phyloP scores from a whole-genome alignment of 2,329 filamentous ascomycete genomes.

The Dactylellina haptotyla region DNA sequence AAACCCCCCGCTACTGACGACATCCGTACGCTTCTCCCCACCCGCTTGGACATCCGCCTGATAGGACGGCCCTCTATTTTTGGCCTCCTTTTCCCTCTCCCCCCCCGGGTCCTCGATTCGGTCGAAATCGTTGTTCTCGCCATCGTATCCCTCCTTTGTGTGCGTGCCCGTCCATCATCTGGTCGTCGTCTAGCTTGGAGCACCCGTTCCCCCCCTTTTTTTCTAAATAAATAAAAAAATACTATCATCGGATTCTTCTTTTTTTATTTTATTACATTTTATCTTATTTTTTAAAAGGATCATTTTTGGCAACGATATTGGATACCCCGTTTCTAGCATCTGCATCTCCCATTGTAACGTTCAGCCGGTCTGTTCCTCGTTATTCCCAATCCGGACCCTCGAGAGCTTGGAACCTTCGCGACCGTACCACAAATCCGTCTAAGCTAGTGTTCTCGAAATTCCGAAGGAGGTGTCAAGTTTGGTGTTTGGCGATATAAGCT shows the following conservation, averaged over 20 bases:
- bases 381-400: background rate
- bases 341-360: conserved; percentile 20
- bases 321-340: conserved; percentile 28
- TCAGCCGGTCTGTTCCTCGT: conserved; percentile 18
- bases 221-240: too few species aligned
- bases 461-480: conserved; percentile 8
- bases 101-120: conserved; percentile 5
- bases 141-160: conserved; percentile 16
- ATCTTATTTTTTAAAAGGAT: background rate
- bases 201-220: too few species aligned
- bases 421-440: conserved; percentile 14
- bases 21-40: background rate
- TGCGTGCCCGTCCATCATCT: background rate
- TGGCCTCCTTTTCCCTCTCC: background rate
- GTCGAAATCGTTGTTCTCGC: conserved; percentile 13
- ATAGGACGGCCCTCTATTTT: background rate
- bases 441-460: conserved; percentile 24
- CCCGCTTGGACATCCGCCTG: background rate
- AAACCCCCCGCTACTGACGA: background rate
- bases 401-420: conserved; percentile 18
- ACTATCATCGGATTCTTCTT: background rate
- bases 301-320: conserved; percentile 4
- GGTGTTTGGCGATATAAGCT: conserved; percentile 45
- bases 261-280: background rate
- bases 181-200: too few species aligned